Evolutionary conservation across 345 rosid genomes (phyloP).

Genomic region (Pistacia atlantica): DNA sequence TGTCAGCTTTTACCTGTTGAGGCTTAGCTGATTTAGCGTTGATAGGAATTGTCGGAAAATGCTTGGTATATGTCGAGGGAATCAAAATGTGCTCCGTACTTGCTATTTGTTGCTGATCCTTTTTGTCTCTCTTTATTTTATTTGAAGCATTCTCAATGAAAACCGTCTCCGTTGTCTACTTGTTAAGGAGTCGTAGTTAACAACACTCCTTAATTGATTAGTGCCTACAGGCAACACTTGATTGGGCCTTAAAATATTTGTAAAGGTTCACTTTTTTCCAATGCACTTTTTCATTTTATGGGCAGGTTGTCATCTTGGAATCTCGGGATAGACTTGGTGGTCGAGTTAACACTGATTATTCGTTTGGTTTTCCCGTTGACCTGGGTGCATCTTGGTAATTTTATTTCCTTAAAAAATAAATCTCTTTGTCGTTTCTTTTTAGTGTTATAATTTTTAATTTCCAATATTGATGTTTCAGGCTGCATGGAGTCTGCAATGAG

Average conservation of each 20-base stretch:
- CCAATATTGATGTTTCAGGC: constrained; percentile 47
- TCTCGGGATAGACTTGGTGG: constrained; percentile 91
- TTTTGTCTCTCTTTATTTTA: not conserved
- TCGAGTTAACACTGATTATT: constrained; percentile 76
- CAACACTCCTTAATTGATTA: not conserved
- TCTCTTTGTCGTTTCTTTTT: not conserved
- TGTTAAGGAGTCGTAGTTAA: not conserved
- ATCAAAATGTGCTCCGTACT: not conserved
- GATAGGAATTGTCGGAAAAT: not conserved
- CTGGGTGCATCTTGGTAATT: constrained; percentile 95
- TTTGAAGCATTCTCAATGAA: not conserved
- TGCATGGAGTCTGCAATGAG: constrained; percentile 93
- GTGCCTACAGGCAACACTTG: not conserved
- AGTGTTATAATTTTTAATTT: not conserved
- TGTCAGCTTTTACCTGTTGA: not conserved
- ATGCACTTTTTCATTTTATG: constrained; percentile 2
- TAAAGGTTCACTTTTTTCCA: constrained; percentile 7
- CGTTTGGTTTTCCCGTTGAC: constrained; percentile 93
- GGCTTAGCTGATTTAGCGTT: not conserved
- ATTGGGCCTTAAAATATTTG: not conserved
- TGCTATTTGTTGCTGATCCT: not conserved
- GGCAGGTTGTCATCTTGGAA: constrained; percentile 77
- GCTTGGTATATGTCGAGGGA: not conserved
- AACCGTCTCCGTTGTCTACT: not conserved
- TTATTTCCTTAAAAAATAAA: not conserved